Evolutionary conservation across 768 basidiomycete genomes (phyloP).

Genomic region (Lentinula detonsa): DNA sequence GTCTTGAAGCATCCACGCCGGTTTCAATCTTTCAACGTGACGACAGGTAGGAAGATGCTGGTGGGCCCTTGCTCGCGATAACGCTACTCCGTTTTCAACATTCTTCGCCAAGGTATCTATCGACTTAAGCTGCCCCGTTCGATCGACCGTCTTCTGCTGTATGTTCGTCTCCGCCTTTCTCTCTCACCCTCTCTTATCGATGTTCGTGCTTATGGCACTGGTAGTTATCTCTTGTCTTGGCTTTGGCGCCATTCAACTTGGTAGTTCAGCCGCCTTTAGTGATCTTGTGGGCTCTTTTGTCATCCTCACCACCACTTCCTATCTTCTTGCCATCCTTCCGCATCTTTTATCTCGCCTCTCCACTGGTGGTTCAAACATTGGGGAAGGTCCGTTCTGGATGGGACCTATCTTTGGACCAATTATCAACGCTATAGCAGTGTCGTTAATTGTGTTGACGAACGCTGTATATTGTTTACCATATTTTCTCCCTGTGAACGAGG

Average conservation of each 20-base stretch:
- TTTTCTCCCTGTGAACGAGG: conserved; percentile 7
- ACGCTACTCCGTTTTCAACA: conserved; percentile 10
- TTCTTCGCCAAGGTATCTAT: conserved; percentile 9
- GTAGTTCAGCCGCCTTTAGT: conserved; percentile 11
- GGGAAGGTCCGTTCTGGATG: conserved; percentile 12
- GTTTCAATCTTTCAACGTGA: neutral
- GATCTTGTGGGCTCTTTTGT: conserved; percentile 12
- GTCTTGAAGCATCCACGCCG: neutral
- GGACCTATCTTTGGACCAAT: conserved; percentile 3
- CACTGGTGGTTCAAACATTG: conserved; percentile 2
- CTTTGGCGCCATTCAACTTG: conserved; percentile 12
- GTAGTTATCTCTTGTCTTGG: conserved; percentile 8
- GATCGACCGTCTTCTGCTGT: conserved; percentile 12
- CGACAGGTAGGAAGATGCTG: conserved; percentile 9
- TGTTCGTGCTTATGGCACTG: neutral
- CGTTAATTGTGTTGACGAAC: conserved; percentile 9
- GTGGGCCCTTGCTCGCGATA: conserved; percentile 12
- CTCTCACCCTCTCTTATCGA: neutral
- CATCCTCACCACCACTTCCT: conserved; percentile 13
- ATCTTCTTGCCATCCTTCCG: conserved; percentile 12
- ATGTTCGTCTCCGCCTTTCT: neutral
- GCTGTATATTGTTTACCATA: conserved; percentile 11
- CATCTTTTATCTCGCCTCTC: conserved; percentile 12
- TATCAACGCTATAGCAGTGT: conserved; percentile 9
- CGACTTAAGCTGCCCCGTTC: conserved; percentile 10